Evolutionary conservation across 2,329 filamentous ascomycete species (phyloP), one percentile per base, ranked within the genome.

Genomic region (Shiraia sp.): DNA sequence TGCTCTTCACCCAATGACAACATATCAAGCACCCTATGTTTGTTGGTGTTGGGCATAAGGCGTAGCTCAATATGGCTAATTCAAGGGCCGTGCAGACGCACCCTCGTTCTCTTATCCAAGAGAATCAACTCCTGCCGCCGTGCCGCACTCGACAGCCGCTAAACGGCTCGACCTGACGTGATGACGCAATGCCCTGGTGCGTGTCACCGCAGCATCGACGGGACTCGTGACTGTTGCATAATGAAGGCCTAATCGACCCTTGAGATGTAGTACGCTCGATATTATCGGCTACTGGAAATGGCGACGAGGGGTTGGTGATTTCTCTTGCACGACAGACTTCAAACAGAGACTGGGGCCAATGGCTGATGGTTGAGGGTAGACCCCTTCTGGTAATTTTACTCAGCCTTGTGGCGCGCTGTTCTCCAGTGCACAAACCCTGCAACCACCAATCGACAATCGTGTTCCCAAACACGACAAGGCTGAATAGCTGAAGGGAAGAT

Each of bases 181-280:
- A 50, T 49, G 46, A 51, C 60, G 57, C 52, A 59, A 52, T 52
- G 51, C 55, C 49, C 51, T 54, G 53, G 49, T 54, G 54, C 49
- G 50, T 45, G 47, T 58, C 57, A 62, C 54, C 49, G 51, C 52
- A 57, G 55, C 54, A 39, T 58, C 56, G 57, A 53, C 53, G 45
- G 53, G 49, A 53, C 49, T 54, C 49, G 47, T 56, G 45, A 55
- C 19, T 22, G 4, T 22, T 22, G 19, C 19, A 22, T 22, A 8
- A 50, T 52, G 46, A 40, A 36, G 33, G 45, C 32, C 39, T 43
- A 31, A 39, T 37, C n/a, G n/a, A n/a, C n/a, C n/a, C n/a, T n/a
- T n/a, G n/a, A n/a, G n/a, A n/a, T n/a, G n/a, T n/a, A n/a, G n/a
- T n/a, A n/a, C n/a, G n/a, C n/a, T n/a, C n/a, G n/a, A 32, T 30